phyloP scores from a whole-genome alignment of 2,329 filamentous ascomycete species.

The Calonectria hawksworthii region DNA sequence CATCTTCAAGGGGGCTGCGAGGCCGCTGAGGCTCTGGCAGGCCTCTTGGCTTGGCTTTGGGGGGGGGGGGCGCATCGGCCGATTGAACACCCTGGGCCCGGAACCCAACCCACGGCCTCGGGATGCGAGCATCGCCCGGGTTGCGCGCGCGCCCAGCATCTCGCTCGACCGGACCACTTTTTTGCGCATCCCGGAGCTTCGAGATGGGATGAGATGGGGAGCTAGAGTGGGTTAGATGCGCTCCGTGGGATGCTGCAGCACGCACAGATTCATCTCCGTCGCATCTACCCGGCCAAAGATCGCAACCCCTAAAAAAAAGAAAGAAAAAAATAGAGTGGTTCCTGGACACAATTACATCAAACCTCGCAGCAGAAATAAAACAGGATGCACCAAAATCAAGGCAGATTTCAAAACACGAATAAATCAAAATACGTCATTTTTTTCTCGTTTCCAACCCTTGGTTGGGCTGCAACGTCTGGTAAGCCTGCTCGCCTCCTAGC shows the following conservation, averaged over 20 bases:
- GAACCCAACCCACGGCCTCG: conserved; percentile 30
- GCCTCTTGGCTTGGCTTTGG: conserved; percentile 24
- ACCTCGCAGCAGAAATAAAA: not conserved
- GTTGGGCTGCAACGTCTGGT: conserved; percentile 25
- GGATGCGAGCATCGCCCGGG: conserved; percentile 27
- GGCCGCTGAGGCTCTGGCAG: conserved; percentile 33
- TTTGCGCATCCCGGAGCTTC: not conserved
- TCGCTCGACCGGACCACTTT: conserved; percentile 15
- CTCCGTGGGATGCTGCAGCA: conserved; percentile 16
- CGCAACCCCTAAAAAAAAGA: not conserved
- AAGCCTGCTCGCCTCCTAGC: conserved; percentile 31
- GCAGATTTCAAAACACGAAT: not conserved
- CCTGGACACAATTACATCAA: not conserved
- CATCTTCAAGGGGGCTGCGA: conserved; percentile 11
- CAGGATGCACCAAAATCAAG: not conserved
- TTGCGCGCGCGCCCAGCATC: conserved; percentile 16
- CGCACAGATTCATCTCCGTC: conserved; percentile 21
- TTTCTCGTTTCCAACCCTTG: not conserved
- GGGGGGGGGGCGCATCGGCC: conserved; percentile 32
- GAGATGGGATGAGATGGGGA: not conserved
- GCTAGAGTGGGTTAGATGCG: not conserved
- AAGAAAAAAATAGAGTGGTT: conserved; percentile 3
- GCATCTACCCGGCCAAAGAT: conserved; percentile 28
- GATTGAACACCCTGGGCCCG: conserved; percentile 22
- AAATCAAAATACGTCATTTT: not conserved